phyloP scores from a whole-genome alignment of 2,329 filamentous ascomycete species.

The Colletotrichum abscissum region DNA sequence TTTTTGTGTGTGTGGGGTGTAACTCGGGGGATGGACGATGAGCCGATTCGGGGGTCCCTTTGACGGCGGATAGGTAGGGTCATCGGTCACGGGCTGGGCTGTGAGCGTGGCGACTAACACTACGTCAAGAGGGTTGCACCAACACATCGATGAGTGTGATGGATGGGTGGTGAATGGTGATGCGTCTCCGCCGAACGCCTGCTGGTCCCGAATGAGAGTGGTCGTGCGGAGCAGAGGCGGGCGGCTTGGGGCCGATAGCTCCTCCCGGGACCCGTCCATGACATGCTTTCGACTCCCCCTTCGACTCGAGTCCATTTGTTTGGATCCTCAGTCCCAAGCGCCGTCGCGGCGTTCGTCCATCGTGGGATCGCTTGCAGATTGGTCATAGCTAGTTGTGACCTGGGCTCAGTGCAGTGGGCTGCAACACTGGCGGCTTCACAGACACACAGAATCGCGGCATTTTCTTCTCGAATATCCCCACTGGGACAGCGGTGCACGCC shows the following conservation, averaged over 20 bases:
- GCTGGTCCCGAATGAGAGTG: conserved; percentile 14
- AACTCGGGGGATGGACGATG: conserved; percentile 2
- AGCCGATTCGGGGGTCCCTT: neutral
- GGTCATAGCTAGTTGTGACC: neutral
- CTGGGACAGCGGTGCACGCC: conserved; percentile 13
- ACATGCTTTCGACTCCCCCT: neutral
- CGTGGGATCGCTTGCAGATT: neutral
- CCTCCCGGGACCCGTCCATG: neutral
- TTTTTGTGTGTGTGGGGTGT: neutral
- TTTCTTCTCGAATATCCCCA: conserved; percentile 20
- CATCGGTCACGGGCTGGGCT: conserved; percentile 12
- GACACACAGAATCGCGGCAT: conserved; percentile 18
- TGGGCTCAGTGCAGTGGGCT: conserved; percentile 7
- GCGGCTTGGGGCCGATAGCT: conserved; percentile 4
- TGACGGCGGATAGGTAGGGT: neutral
- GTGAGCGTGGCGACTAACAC: conserved; percentile 25
- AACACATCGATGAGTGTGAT: conserved; percentile 8
- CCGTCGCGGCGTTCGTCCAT: conserved; percentile 8
- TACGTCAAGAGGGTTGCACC: conserved; percentile 32
- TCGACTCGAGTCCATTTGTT: neutral
- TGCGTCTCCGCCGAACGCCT: conserved; percentile 9
- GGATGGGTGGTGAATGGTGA: conserved; percentile 20
- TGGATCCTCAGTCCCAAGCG: conserved; percentile 2
- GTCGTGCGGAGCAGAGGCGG: conserved; percentile 11
- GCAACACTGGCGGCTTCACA: conserved; percentile 16